Base-by-base conservation (phyloP, 352 stramenopile genomes). In the Globisporangium emineosum region DNA sequence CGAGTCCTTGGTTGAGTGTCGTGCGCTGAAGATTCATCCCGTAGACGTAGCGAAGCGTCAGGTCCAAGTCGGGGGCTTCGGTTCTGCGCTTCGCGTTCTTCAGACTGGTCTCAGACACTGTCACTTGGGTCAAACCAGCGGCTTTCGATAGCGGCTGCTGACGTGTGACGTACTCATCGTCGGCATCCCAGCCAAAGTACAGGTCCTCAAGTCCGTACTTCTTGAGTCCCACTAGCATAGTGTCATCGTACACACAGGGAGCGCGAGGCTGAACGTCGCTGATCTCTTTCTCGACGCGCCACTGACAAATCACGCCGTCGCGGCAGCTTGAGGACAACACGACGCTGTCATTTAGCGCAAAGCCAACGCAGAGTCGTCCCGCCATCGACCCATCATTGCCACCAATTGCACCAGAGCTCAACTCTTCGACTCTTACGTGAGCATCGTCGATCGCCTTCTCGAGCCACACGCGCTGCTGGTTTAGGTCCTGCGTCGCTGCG, bases 301-400 rank as follows among this genome's bases (percentile, higher is more conserved):
- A 94, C 52, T 93, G 86, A 54, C 82, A 93, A 43, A 93, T 78
- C 10, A 78, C 77, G 32, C 76, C 70, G 10, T 81, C 72, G 17
- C 61, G 45, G 42, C 73, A 74, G 49, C 76, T 79, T 8, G 79
- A 76, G 0, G 83, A 83, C 13, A 94, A 42, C 7, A 78, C 57
- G 13, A 90, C 37, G 40, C 70, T 79, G 50, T 90, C 86, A 52
- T 88, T 78, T 2, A 91, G 68, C 9, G 86, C 81, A 65, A 93
- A 93, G 0, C 74, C 71, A 5, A 65, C 68, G 30, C 10, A 66
- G 2, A 54, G 47, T 23, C 47, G 32, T 47, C 56, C 5, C 51
- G 23, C 8, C 57, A 71, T 43, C 10, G 19, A 3, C 29, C 29
- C n/a, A 19, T 15, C 21, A 56, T 51, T 15, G 50, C 59, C 8